phyloP scores from a whole-genome alignment of 208 protist species.

The Endotrypanum monterogeii region DNA sequence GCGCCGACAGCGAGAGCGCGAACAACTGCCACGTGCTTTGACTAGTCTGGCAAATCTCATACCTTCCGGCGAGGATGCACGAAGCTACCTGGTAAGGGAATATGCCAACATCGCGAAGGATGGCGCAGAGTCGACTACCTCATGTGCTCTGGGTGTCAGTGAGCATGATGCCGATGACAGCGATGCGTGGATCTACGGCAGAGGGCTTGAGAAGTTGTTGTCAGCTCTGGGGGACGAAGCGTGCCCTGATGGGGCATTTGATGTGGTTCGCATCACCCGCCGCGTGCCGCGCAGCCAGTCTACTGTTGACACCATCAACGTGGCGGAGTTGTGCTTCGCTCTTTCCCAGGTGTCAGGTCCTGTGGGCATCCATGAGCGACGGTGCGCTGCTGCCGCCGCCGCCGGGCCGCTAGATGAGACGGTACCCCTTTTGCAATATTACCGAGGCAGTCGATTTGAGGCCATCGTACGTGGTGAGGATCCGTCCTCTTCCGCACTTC shows the following conservation, averaged over 20 bases:
- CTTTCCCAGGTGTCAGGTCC: conserved; percentile 66
- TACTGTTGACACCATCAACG: conserved; percentile 57
- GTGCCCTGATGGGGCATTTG: conserved; percentile 45
- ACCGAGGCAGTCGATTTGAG: conserved; percentile 68
- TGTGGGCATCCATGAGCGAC: conserved; percentile 66
- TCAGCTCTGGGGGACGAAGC: conserved; percentile 49
- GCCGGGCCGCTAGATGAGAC: conserved; percentile 53
- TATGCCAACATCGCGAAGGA: conserved; percentile 14
- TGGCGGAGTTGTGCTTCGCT: conserved; percentile 88
- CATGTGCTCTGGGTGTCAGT: not conserved
- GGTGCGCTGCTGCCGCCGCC: conserved; percentile 41
- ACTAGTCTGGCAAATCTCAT: conserved; percentile 50
- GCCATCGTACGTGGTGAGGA: conserved; percentile 50
- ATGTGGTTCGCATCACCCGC: conserved; percentile 67
- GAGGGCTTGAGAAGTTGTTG: conserved; percentile 56
- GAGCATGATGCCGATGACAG: conserved; percentile 5
- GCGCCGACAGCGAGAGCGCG: conserved; percentile 71
- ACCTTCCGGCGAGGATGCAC: conserved; percentile 43
- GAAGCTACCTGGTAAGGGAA: conserved; percentile 39
- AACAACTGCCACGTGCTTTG: conserved; percentile 56
- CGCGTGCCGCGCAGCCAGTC: conserved; percentile 83
- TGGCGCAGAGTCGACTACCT: not conserved
- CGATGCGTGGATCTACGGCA: conserved; percentile 50
- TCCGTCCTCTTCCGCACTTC: conserved; percentile 30
- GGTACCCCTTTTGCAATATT: conserved; percentile 75